Evolutionary conservation across 2,329 filamentous ascomycete species (phyloP).

Genomic region (Trichoderma polysporum): DNA sequence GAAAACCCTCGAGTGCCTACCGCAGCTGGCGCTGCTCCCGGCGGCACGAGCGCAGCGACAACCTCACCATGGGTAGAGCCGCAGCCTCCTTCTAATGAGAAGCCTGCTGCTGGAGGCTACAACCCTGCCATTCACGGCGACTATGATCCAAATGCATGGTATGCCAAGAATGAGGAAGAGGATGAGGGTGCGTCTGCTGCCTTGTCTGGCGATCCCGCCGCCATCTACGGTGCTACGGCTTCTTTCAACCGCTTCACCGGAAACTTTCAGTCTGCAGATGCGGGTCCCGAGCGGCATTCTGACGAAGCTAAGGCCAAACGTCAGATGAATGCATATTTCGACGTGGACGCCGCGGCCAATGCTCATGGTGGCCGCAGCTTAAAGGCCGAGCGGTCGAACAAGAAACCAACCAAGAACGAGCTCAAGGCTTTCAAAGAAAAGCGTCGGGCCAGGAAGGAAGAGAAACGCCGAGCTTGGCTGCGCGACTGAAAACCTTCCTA

Average conservation of each 20-base stretch:
- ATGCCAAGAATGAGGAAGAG: slow-evolving; percentile 62
- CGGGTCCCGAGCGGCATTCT: slow-evolving; percentile 72
- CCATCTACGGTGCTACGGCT: slow-evolving; percentile 65
- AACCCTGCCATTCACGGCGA: slow-evolving; percentile 95
- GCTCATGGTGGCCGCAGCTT: slow-evolving; percentile 85
- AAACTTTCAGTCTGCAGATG: slow-evolving; percentile 68
- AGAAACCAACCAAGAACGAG: slow-evolving; percentile 82
- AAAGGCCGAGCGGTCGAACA: slow-evolving; percentile 83
- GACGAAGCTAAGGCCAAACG: slow-evolving; percentile 84
- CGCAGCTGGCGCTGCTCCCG: slow-evolving; percentile 35
- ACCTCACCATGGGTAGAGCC: slow-evolving; percentile 22
- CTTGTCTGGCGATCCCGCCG: slow-evolving; percentile 40
- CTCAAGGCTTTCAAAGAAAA: slow-evolving; percentile 91
- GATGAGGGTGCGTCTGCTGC: slow-evolving; percentile 33
- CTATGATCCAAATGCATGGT: slow-evolving; percentile 95
- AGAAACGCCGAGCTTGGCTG: slow-evolving; percentile 90
- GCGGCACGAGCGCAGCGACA: slow-evolving; percentile 27
- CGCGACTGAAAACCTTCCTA: slow-evolving; percentile 60
- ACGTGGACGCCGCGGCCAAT: slow-evolving; percentile 92
- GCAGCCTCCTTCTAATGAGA: slow-evolving; percentile 38
- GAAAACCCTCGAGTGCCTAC: slow-evolving; percentile 76
- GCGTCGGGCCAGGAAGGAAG: slow-evolving; percentile 83
- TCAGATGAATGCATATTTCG: slow-evolving; percentile 93
- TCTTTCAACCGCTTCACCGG: slow-evolving; percentile 93
- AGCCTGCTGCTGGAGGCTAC: slow-evolving; percentile 68